Base-by-base conservation (phyloP, 805 yeast genomes). In the Cyberlindnera samutprakarnensis region DNA sequence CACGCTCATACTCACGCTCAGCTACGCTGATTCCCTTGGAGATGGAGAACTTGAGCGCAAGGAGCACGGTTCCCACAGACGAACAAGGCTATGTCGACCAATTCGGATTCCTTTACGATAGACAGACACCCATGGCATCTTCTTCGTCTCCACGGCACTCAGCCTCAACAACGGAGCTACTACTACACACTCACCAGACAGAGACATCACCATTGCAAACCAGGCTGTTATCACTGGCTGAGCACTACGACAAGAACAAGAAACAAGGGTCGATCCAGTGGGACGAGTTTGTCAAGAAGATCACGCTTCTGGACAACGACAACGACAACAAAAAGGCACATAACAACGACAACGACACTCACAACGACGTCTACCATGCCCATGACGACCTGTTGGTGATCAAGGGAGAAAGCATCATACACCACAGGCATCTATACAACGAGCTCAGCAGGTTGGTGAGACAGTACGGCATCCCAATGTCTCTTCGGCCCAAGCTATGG, bases 401-500 rank as follows among this genome's bases (percentile, higher is more conserved):
- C 4, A 55, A 57, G 18, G 75, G 73, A 0, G 46, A 59, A 6
- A 55, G 52, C 25, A 42, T 68, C 11, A 38, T 47, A 13, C 39
- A 41, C 16, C 29, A 41, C 20, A 41, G 41, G 31, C 39, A 38
- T 28, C 38, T 49, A 10, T 49, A 49, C 38, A 49, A 49, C 33
- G 55, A 50, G 33, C 58, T 65, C 24, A 41, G 41, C 2, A 51
- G 43, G 11, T 51, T 73, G 12, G 64, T 70, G 8, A 45, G 52
- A 19, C n/a, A n/a, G n/a, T 52, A 53, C 16, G 80, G 80, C 0
- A 61, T 74, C 1, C 75, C 78, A 0, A 54, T 62, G 28, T 62
- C 61, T 17, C 61, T 68, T 35, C 52, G 78, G 6, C 57, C 69
- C 14, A 50, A 54, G 22, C 51, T 73, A 8, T 73, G 80, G 80